phyloP scores from a whole-genome alignment of 768 basidiomycete genomes.

The Mycena amicta region DNA sequence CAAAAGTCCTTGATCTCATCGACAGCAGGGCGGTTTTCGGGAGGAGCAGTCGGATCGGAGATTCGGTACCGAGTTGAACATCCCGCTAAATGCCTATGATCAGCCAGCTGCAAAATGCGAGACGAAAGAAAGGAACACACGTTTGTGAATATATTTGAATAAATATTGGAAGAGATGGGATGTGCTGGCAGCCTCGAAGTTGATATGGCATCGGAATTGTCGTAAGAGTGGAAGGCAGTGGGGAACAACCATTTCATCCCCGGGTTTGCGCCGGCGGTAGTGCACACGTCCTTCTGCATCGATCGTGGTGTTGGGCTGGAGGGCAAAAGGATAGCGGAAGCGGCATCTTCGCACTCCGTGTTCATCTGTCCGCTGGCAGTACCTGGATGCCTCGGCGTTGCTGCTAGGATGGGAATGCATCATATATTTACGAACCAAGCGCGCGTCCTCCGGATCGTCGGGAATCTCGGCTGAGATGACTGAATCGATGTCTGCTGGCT shows the following conservation, averaged over 20 bases:
- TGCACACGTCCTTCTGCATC: too few species aligned
- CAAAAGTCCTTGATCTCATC: conserved; percentile 40
- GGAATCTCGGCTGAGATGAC: too few species aligned
- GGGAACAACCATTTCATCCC: conserved; percentile 34
- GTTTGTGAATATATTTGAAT: too few species aligned
- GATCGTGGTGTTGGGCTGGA: conserved; percentile 26
- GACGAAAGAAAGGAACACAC: conserved; percentile 11
- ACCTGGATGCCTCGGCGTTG: too few species aligned
- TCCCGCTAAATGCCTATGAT: conserved; percentile 3
- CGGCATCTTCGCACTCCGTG: conserved; percentile 26
- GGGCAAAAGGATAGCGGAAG: conserved; percentile 23
- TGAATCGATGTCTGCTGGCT: too few species aligned
- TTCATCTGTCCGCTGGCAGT: conserved; percentile 27
- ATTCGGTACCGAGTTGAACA: too few species aligned
- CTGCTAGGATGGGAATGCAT: too few species aligned
- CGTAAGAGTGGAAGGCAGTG: too few species aligned
- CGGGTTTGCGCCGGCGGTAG: conserved; percentile 21
- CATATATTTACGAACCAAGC: too few species aligned
- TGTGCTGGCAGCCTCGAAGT: conserved; percentile 34
- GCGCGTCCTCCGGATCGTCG: too few species aligned
- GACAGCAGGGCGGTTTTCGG: too few species aligned
- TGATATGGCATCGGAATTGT: conserved; percentile 38
- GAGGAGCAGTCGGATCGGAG: background rate
- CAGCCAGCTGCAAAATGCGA: background rate
- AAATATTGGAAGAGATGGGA: too few species aligned